Conservation (phyloP, 805 yeast genomes). For the Gaillardinia entomophila region DNA sequence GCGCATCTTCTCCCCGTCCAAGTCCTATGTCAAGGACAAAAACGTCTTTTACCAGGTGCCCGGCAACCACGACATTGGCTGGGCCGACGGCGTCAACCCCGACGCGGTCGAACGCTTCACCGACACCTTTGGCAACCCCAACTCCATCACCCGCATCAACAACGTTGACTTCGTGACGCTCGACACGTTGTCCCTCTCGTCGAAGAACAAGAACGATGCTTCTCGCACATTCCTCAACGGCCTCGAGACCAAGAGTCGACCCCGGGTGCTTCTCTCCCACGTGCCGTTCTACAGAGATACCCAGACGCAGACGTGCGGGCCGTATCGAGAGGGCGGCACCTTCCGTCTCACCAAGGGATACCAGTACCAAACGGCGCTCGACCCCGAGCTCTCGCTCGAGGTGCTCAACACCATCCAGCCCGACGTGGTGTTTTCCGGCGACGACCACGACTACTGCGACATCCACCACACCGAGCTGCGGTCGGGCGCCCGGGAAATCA, state of each 20-base stretch:
- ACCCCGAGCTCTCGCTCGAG: slow-evolving; percentile 8
- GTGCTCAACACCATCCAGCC: slow-evolving; percentile 14
- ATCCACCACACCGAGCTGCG: slow-evolving; percentile 6
- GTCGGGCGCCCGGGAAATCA: slow-evolving; percentile 26
- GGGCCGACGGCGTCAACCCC: slow-evolving; percentile 17
- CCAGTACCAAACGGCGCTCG: slow-evolving; percentile 20
- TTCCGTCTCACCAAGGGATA: slow-evolving; percentile 14
- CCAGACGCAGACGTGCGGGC: slow-evolving; percentile 12
- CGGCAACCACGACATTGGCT: slow-evolving; percentile 24
- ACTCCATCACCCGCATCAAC: slow-evolving; percentile 16
- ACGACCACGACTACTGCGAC: slow-evolving; percentile 21
- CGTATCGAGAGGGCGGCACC: slow-evolving; percentile 10
- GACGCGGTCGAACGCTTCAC: slow-evolving; percentile 23
- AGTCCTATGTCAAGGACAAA: slow-evolving; percentile 12
- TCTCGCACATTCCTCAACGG: slow-evolving; percentile 1
- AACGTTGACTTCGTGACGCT: slow-evolving; percentile 25
- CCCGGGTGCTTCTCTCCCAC: slow-evolving; percentile 18
- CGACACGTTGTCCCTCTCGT: slow-evolving; percentile 15
- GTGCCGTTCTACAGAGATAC: slow-evolving; percentile 19
- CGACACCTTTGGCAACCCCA: slow-evolving; percentile 27
- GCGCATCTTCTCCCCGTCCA: slow-evolving; percentile 18
- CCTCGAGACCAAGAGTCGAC: slow-evolving; percentile 4
- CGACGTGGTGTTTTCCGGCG: slow-evolving; percentile 18
- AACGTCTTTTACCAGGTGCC: slow-evolving; percentile 27
- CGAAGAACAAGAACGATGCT: slow-evolving; percentile 2